These are phyloP conservation scores for Penicillium sp. DNA, from an alignment of 2,329 filamentous ascomycete species.

Conservation along the genomic window DNA sequence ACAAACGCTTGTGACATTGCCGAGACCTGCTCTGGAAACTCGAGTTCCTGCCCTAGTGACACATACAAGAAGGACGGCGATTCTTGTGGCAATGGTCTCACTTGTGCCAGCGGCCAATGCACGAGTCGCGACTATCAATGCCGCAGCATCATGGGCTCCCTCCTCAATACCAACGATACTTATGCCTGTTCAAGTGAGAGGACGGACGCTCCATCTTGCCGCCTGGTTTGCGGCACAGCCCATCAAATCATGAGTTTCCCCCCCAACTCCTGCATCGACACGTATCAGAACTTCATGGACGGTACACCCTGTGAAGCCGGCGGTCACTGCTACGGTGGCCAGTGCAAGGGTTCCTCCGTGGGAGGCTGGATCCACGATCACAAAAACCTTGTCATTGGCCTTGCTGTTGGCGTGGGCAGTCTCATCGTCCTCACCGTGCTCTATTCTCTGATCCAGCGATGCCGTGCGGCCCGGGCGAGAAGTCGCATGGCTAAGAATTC, in stretches of 20 bases:
- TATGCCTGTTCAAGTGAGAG: conserved; percentile 70
- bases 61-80: conserved; percentile 69
- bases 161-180: conserved; percentile 74
- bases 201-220: conserved; percentile 59
- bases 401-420: conserved; percentile 71
- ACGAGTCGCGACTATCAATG: conserved; percentile 91
- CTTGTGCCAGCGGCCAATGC: conserved; percentile 90
- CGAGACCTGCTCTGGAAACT: conserved; percentile 77
- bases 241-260: conserved; percentile 68
- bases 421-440: conserved; percentile 71
- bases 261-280: conserved; percentile 54
- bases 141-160: conserved; percentile 76
- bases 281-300: conserved; percentile 92
- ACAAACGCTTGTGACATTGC: conserved; percentile 82
- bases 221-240: conserved; percentile 74
- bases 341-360: conserved; percentile 72
- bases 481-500: conserved; percentile 22
- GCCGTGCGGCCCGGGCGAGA: conserved; percentile 47
- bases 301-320: conserved; percentile 83
- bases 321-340: conserved; percentile 76
- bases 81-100: conserved; percentile 70
- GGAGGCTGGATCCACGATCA: conserved; percentile 77
- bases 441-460: conserved; percentile 66
- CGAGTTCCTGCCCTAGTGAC: conserved; percentile 75
- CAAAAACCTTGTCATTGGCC: conserved; percentile 79